A percentile compares a stretch with the other conserved stretches of the same genome.
Evolutionary conservation across 1,284 basidiomycete genomes (phyloP).

Genomic region (Cryptococcus amylolentus): DNA sequence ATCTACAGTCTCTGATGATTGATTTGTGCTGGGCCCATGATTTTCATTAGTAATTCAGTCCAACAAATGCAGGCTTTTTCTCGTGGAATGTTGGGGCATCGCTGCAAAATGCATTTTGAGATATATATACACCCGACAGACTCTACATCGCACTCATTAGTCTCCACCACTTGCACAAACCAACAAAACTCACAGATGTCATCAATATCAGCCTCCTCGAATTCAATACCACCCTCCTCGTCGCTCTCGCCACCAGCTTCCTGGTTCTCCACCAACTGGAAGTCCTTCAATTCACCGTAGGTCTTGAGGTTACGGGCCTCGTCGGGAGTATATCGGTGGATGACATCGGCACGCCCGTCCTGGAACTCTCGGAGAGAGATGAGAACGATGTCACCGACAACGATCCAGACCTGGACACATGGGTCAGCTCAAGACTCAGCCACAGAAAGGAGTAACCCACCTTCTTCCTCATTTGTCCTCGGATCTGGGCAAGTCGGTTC

Average conservation of each 20-base stretch:
- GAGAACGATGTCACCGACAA: constrained; percentile 95
- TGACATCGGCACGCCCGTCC: constrained; percentile 98
- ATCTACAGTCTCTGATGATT: constrained; percentile 17
- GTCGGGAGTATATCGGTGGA: constrained; percentile 97
- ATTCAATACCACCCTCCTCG: constrained; percentile 82
- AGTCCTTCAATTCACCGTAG: constrained; percentile 95
- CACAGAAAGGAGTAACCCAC: constrained; percentile 53
- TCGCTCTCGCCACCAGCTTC: constrained; percentile 55
- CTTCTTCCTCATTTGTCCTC: constrained; percentile 99
- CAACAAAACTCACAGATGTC: constrained; percentile 45
- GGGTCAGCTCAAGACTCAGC: not conserved
- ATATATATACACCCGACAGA: no score
- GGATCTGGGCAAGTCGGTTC: constrained; percentile 95
- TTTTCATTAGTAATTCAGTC: no score
- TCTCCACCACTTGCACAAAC: not conserved
- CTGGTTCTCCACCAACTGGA: constrained; percentile 98
- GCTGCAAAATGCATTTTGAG: no score
- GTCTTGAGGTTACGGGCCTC: constrained; percentile 79
- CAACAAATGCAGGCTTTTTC: no score
- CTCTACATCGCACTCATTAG: no score
- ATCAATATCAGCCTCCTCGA: constrained; percentile 68
- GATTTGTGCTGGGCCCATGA: no score
- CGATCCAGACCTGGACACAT: constrained; percentile 87
- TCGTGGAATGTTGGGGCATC: no score
- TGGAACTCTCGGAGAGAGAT: constrained; percentile 98